Evolutionary conservation across 352 stramenopile species (phyloP).

Genomic region (Achlya hypogyna): DNA sequence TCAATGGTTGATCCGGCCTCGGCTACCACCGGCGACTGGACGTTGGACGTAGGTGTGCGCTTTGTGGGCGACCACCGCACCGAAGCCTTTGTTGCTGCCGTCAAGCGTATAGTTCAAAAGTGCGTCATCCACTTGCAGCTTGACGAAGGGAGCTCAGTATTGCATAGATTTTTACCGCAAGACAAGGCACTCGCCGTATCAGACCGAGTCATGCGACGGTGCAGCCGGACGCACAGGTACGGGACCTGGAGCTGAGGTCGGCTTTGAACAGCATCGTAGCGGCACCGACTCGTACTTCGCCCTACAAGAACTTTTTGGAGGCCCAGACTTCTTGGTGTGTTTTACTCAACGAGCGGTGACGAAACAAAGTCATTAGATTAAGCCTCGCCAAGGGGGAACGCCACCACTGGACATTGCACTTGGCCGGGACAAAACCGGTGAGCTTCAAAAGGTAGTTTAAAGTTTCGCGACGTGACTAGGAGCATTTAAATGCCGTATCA

Average conservation of each 20-base stretch:
- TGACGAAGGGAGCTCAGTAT: slow-evolving; percentile 28
- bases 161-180: slow-evolving; percentile 1
- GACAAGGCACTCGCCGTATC: slow-evolving; percentile 38
- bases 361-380: slow-evolving; percentile 35
- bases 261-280: slow-evolving; percentile 20
- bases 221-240: slow-evolving; percentile 48
- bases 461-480: background rate
- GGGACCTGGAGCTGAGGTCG: background rate
- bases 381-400: slow-evolving; percentile 33
- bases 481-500: slow-evolving; percentile 59
- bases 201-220: slow-evolving; percentile 58
- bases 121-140: background rate
- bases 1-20: slow-evolving; percentile 31
- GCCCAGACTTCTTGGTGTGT: slow-evolving; percentile 43
- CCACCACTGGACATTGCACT: slow-evolving; percentile 55
- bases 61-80: slow-evolving; percentile 66
- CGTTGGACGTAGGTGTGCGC: slow-evolving; percentile 28
- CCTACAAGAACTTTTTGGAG: slow-evolving; percentile 52
- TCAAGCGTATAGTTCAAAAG: slow-evolving; percentile 57
- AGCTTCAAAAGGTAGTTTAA: slow-evolving; percentile 1
- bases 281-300: slow-evolving; percentile 71
- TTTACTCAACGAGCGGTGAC: too few species aligned
- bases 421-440: slow-evolving; percentile 38
- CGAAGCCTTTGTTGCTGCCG: slow-evolving; percentile 58
- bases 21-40: background rate